Percentiles rank a stretch among this genome's conserved stretches.
These are phyloP conservation scores for Aspergillus novoparasiticus DNA, from an alignment of 2,329 filamentous ascomycete genomes.

Conservation along the genomic window DNA sequence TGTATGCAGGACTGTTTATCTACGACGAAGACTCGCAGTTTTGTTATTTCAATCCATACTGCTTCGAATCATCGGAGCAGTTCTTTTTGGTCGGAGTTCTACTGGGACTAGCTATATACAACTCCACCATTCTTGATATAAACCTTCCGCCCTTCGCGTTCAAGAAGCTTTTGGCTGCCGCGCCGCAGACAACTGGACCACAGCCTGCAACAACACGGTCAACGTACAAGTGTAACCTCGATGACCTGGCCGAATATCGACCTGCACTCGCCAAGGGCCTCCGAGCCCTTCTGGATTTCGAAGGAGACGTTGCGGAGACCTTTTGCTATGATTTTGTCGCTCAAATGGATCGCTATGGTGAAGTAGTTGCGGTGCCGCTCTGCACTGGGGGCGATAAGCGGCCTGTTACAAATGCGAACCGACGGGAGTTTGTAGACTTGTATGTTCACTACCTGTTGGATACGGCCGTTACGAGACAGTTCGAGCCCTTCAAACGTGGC, in stretches of 20 bases:
- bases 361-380: conserved; percentile 66
- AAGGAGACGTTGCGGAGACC: conserved; percentile 77
- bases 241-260: conserved; percentile 80
- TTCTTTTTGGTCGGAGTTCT: conserved; percentile 89
- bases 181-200: conserved; percentile 62
- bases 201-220: conserved; percentile 59
- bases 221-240: conserved; percentile 71
- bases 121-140: conserved; percentile 88
- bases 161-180: conserved; percentile 78
- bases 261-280: conserved; percentile 76
- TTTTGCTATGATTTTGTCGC: conserved; percentile 83
- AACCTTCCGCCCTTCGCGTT: conserved; percentile 88
- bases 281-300: conserved; percentile 74
- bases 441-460: conserved; percentile 83
- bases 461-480: conserved; percentile 75
- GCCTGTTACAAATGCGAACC: conserved; percentile 80
- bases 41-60: conserved; percentile 91
- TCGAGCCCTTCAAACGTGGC: conserved; percentile 89
- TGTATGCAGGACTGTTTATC: conserved; percentile 72
- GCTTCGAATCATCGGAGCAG: conserved; percentile 87
- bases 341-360: conserved; percentile 76
- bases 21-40: conserved; percentile 89
- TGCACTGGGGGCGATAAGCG: conserved; percentile 72
- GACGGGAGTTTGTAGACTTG: conserved; percentile 81
- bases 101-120: conserved; percentile 88